A percentile compares a stretch with the other conserved stretches of the same genome.
Conservation (phyloP, 2,329 filamentous ascomycete genomes). For the Chaetomiaceae sp. region DNA sequence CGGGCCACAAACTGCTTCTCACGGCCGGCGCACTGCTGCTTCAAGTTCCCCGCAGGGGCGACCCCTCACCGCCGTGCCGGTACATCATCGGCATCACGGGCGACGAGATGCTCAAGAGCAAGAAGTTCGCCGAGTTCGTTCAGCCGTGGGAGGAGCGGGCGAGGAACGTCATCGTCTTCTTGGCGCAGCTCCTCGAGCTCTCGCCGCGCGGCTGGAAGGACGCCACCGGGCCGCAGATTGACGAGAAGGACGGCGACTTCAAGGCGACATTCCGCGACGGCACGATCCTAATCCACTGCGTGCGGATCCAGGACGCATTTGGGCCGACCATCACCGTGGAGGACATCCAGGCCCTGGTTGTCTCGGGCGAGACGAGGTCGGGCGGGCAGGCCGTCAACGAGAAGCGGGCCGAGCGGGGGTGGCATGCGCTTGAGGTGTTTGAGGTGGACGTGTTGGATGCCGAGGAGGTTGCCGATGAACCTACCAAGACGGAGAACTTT, state of each 20-base stretch:
- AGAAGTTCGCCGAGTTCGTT: slow-evolving; percentile 78
- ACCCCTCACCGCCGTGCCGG: slow-evolving; percentile 40
- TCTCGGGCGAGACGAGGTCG: slow-evolving; percentile 81
- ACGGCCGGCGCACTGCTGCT: slow-evolving; percentile 77
- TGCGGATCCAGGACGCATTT: slow-evolving; percentile 81
- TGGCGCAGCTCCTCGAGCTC: slow-evolving; percentile 57
- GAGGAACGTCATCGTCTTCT: slow-evolving; percentile 64
- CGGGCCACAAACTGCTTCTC: slow-evolving; percentile 91
- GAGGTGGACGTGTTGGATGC: slow-evolving; percentile 86
- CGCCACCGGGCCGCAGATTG: slow-evolving; percentile 34
- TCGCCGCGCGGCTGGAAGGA: slow-evolving; percentile 42
- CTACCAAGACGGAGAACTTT: slow-evolving; percentile 56
- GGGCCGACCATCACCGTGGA: slow-evolving; percentile 86
- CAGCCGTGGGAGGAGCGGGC: slow-evolving; percentile 77
- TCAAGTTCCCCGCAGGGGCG: slow-evolving; percentile 43
- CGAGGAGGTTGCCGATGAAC: slow-evolving; percentile 43
- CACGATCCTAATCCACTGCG: slow-evolving; percentile 66
- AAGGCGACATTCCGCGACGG: slow-evolving; percentile 56
- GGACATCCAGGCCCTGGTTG: slow-evolving; percentile 72
- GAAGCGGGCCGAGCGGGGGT: slow-evolving; percentile 71
- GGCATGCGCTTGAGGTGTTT: slow-evolving; percentile 71
- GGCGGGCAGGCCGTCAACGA: slow-evolving; percentile 84
- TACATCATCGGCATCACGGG: slow-evolving; percentile 85
- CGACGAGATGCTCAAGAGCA: slow-evolving; percentile 79
- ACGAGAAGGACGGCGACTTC: slow-evolving; percentile 41